A percentile compares a stretch with the other conserved stretches of the same genome.
Conservation (phyloP, 2,329 filamentous ascomycete species). For the Colletotrichum zoysiae region DNA sequence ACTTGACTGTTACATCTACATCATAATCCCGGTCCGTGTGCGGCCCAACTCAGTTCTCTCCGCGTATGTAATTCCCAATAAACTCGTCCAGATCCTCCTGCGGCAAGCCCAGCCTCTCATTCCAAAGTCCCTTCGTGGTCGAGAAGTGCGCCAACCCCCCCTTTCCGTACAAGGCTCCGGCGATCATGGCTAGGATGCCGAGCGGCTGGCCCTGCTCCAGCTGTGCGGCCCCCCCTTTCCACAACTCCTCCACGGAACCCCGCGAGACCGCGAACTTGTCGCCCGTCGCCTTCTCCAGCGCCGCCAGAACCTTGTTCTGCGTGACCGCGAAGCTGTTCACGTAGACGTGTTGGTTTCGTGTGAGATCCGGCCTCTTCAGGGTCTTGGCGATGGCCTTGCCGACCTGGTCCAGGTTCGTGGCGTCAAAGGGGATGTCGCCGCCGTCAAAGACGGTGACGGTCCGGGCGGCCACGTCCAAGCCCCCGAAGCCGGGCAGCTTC, state of each 20-base stretch:
- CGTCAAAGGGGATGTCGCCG: constrained; percentile 13
- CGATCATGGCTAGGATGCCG: constrained; percentile 4
- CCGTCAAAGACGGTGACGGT: constrained; percentile 19
- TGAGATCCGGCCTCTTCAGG: neutral
- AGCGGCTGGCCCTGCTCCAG: constrained; percentile 1
- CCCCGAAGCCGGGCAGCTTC: constrained; percentile 6
- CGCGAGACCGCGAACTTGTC: constrained; percentile 62
- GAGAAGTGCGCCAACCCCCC: constrained; percentile 3
- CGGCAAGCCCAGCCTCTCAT: neutral
- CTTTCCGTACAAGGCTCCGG: constrained; percentile 10
- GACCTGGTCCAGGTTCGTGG: constrained; percentile 10
- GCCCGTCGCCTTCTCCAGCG: constrained; percentile 65
- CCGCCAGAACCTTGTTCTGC: constrained; percentile 67
- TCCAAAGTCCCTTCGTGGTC: neutral
- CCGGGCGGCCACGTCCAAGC: constrained; percentile 13
- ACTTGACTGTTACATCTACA: neutral
- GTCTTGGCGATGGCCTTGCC: constrained; percentile 1
- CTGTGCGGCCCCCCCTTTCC: neutral
- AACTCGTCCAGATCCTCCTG: constrained; percentile 5
- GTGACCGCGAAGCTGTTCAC: constrained; percentile 60
- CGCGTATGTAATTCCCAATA: neutral
- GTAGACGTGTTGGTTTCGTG: constrained; percentile 3
- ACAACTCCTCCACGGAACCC: constrained; percentile 10
- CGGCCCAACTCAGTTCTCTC: neutral
- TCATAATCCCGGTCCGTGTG: neutral